Evolutionary conservation across 331 rosid genomes (phyloP).

Genomic region (Saraca asoca): DNA sequence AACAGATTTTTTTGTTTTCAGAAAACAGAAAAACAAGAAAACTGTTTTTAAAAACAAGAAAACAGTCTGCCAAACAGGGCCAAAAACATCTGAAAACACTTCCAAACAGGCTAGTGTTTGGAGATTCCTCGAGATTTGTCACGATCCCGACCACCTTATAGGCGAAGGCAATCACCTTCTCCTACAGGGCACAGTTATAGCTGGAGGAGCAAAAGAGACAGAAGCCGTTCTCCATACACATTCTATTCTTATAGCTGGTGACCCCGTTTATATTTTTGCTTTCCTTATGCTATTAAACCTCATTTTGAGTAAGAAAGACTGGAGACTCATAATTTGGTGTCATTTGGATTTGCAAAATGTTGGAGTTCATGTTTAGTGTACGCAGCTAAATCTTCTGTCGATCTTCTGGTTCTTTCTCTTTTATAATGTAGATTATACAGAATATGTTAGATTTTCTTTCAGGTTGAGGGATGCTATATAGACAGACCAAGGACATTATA

Average conservation of each 20-base stretch:
- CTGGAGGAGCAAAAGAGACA: constrained; percentile 79
- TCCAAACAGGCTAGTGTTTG: no score
- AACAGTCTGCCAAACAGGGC: no score
- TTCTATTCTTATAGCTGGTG: constrained; percentile 83
- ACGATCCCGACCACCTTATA: constrained; percentile 80
- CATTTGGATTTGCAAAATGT: constrained; percentile 45
- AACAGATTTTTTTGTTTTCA: no score
- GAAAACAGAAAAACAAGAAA: no score
- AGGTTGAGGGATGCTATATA: no score
- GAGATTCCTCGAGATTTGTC: constrained; percentile 91
- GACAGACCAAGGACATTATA: no score
- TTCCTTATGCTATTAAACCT: constrained; percentile 31
- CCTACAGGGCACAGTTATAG: constrained; percentile 66
- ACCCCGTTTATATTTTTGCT: constrained; percentile 58
- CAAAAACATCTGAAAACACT: no score
- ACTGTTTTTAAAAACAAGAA: no score
- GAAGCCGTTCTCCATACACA: constrained; percentile 82
- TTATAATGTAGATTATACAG: constrained; percentile 9
- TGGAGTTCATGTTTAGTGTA: constrained; percentile 33
- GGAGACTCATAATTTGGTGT: constrained; percentile 37
- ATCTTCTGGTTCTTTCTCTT: constrained; percentile 17
- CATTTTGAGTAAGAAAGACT: constrained; percentile 33
- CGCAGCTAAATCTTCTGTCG: constrained; percentile 34
- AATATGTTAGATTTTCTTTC: neutral
- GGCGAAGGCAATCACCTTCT: constrained; percentile 84